Evolutionary conservation across 2,329 filamentous ascomycete species (phyloP).

Genomic region (Penicillium oxalicum): DNA sequence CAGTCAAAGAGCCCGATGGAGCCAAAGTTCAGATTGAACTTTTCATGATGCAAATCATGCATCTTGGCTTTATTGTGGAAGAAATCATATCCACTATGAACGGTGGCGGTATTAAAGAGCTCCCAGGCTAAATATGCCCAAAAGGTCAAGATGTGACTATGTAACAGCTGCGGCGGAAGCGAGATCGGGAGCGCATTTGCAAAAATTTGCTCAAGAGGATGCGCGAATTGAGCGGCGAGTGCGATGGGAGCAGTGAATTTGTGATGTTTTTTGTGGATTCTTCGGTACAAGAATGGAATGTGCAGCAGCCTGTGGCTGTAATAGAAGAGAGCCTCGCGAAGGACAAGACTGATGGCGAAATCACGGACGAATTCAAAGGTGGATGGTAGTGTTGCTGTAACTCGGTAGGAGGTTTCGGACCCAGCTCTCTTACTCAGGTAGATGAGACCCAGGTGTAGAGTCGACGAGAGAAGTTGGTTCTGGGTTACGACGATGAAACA

Average conservation of each 20-base stretch:
- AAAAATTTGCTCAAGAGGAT: conserved; percentile 52
- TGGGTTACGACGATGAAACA: conserved; percentile 43
- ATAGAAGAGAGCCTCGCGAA: conserved; percentile 52
- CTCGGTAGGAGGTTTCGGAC: conserved; percentile 30
- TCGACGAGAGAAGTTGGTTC: conserved; percentile 44
- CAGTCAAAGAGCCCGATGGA: conserved; percentile 50
- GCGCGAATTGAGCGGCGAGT: conserved; percentile 52
- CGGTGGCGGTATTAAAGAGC: conserved; percentile 49
- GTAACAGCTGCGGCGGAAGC: conserved; percentile 44
- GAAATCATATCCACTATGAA: conserved; percentile 56
- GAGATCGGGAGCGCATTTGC: conserved; percentile 50
- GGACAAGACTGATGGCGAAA: conserved; percentile 37
- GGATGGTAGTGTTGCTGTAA: conserved; percentile 37
- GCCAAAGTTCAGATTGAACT: conserved; percentile 51
- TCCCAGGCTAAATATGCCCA: conserved; percentile 47
- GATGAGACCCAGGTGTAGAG: conserved; percentile 27
- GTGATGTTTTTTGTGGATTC: conserved; percentile 54
- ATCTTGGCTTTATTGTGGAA: conserved; percentile 40
- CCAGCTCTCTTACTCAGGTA: conserved; percentile 10
- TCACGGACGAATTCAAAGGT: conserved; percentile 36
- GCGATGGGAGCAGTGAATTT: conserved; percentile 52
- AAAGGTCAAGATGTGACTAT: conserved; percentile 48
- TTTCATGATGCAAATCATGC: conserved; percentile 55
- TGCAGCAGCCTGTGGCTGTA: conserved; percentile 52
- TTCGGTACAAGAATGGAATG: conserved; percentile 43